Evolutionary conservation across 1,139 yeast species (phyloP), one percentile per base, ranked within the genome.

Genomic region (Tardiomyces digboiensis): DNA sequence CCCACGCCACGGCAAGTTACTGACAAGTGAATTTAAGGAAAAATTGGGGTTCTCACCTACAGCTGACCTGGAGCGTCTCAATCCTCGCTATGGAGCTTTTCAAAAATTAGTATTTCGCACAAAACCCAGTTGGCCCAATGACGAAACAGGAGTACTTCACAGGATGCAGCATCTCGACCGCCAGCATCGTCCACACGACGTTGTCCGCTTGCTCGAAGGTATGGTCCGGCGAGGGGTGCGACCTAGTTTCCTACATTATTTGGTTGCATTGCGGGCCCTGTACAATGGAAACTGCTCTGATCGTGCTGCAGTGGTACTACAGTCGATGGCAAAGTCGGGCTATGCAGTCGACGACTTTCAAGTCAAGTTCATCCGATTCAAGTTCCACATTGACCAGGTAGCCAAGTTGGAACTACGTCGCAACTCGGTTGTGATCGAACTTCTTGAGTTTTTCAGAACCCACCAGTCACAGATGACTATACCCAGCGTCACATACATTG

Each of bases 211-310:
- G 12, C 38, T 54, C 21, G 54, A 52, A 29, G 51, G 47, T 20
- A 23, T 51, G 19, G 39, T 44, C 8, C 42, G 53, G 12, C 44
- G 52, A 22, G 52, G 57, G 2, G 42, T 26, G 33, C 33, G 33
- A 5, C 33, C 52, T 10, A 40, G 44, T 10, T 56, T 57, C 7
- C 42, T 48, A 7, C 43, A 42, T 23, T 42, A 40, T 10, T 41
- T 48, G 26, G 53, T 52, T 36, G 44, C 51, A 8, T 23, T 52
- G 19, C 44, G 51, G 22, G 53, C 52, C 3, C 45, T 26, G 5
- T 26, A 26, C 33, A 16, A 16, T 3, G 33, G 5, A 5, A 16
- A 16, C 10, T n/a, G 14, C 10, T n/a, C 33, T 16, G 33, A 26
- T 5, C 16, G 33, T 8, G 33, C 33, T 3, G 16, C 16, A 4